A percentile compares a stretch with the other conserved stretches of the same genome.
Conservation (phyloP, 371 early-diverging fungal species). For the Mortierella sp. region DNA sequence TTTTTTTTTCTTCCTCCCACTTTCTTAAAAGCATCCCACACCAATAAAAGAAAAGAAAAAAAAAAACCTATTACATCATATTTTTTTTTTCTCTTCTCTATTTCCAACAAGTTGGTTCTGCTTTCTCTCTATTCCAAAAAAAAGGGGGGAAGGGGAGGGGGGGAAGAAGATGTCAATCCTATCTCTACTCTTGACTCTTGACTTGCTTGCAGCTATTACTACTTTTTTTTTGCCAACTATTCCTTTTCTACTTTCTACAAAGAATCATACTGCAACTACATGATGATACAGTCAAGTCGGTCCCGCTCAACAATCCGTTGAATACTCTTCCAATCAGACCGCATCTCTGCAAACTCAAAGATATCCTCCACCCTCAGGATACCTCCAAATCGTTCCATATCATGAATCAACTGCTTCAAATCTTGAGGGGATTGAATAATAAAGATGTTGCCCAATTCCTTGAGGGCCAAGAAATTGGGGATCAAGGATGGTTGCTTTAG, state of each 20-base stretch:
- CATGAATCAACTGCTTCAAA: constrained; percentile 86
- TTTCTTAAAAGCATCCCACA: neutral
- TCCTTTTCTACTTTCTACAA: no score
- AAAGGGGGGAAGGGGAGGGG: neutral
- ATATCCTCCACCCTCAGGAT: constrained; percentile 89
- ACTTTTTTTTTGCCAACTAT: neutral
- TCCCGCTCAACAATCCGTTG: constrained; percentile 86
- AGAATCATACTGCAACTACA: no score
- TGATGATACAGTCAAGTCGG: constrained; percentile 70
- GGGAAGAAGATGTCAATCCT: no score
- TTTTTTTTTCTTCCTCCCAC: neutral
- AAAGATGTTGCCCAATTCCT: constrained; percentile 92
- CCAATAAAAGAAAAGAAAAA: no score
- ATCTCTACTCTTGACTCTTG: no score
- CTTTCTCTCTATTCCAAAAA: neutral
- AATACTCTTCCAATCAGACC: constrained; percentile 90
- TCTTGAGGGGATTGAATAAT: constrained; percentile 86
- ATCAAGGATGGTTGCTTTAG: constrained; percentile 78
- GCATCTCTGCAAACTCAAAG: constrained; percentile 88
- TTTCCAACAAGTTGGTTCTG: neutral
- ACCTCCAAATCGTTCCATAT: constrained; percentile 85
- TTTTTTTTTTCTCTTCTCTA: neutral
- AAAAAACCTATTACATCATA: neutral
- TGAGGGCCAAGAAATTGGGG: constrained; percentile 86
- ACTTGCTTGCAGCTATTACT: no score